Evolutionary conservation across 2,329 filamentous ascomycete genomes (phyloP).

Genomic region (Fusarium nematophilum): DNA sequence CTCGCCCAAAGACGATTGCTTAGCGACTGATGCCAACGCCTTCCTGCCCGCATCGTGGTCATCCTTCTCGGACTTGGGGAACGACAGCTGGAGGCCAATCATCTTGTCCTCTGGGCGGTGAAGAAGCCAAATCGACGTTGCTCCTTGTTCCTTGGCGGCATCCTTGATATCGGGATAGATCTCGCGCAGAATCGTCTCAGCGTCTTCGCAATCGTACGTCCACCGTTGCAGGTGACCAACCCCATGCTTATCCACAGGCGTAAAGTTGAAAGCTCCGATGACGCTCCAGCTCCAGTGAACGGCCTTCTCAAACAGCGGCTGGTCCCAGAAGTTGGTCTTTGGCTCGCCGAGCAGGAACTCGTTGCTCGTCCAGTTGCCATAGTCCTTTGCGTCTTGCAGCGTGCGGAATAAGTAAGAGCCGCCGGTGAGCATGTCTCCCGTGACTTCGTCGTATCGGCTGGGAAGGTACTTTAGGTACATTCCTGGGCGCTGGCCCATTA

Average conservation of each 20-base stretch:
- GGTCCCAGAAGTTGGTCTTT: slow-evolving; percentile 36
- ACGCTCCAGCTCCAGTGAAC: slow-evolving; percentile 29
- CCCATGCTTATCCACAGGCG: slow-evolving; percentile 8
- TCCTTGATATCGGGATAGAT: slow-evolving; percentile 33
- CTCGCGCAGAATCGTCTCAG: slow-evolving; percentile 25
- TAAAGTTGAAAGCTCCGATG: slow-evolving; percentile 34
- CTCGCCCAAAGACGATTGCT: background rate
- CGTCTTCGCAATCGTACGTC: slow-evolving; percentile 21
- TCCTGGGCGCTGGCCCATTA: slow-evolving; percentile 29
- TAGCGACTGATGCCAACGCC: background rate
- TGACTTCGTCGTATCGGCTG: slow-evolving; percentile 28
- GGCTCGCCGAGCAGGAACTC: slow-evolving; percentile 38
- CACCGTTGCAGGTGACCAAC: slow-evolving; percentile 37
- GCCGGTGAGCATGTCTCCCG: slow-evolving; percentile 29
- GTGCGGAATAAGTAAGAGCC: slow-evolving; percentile 34
- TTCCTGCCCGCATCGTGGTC: slow-evolving; percentile 8
- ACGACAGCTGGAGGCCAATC: slow-evolving; percentile 29
- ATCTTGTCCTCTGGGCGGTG: slow-evolving; percentile 26
- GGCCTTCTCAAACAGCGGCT: slow-evolving; percentile 30
- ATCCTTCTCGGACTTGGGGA: slow-evolving; percentile 1
- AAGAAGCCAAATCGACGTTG: slow-evolving; percentile 32
- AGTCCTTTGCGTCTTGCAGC: slow-evolving; percentile 18
- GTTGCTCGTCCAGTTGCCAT: slow-evolving; percentile 32
- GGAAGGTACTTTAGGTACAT: slow-evolving; percentile 39
- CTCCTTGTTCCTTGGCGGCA: slow-evolving; percentile 24